Percentiles rank a stretch among this genome's conserved stretches.
Conservation (phyloP, 169 alveolate species). For the Condylostoma magnum region DNA sequence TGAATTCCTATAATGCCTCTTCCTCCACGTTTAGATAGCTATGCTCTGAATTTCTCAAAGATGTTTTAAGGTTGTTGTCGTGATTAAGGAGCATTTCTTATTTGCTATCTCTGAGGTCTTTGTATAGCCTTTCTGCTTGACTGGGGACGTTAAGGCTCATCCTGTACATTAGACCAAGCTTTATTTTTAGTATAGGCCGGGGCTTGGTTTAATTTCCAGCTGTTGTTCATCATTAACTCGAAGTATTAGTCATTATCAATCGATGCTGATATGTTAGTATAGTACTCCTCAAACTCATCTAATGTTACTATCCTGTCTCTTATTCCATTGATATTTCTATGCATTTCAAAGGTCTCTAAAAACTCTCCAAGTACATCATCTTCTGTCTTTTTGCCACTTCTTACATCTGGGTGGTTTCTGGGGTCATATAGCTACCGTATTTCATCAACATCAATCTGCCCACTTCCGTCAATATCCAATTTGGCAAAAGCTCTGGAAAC, state of each 20-base stretch:
- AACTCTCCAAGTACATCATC: slow-evolving; percentile 69
- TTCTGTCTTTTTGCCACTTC: slow-evolving; percentile 66
- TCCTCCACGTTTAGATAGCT: slow-evolving; percentile 59
- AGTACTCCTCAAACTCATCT: slow-evolving; percentile 75
- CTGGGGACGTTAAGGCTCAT: not conserved
- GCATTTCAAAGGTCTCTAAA: slow-evolving; percentile 69
- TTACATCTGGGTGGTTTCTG: slow-evolving; percentile 72
- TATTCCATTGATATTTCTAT: slow-evolving; percentile 41
- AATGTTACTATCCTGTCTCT: slow-evolving; percentile 63
- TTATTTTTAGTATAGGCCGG: slow-evolving; percentile 21
- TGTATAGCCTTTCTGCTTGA: not conserved
- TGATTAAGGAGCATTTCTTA: not conserved
- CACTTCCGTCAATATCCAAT: slow-evolving; percentile 61
- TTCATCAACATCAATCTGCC: slow-evolving; percentile 57
- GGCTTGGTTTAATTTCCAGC: slow-evolving; percentile 57
- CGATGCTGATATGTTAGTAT: slow-evolving; percentile 69
- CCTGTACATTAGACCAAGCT: not conserved
- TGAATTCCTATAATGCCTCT: slow-evolving; percentile 61
- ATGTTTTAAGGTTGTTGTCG: not conserved
- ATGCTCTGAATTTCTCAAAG: slow-evolving; percentile 40
- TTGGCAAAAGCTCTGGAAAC: slow-evolving; percentile 61
- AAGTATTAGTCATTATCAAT: slow-evolving; percentile 75
- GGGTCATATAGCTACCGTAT: slow-evolving; percentile 53
- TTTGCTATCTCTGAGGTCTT: slow-evolving; percentile 1
- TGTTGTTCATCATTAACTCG: slow-evolving; percentile 66